Evolutionary conservation across 768 basidiomycete genomes (phyloP).

Genomic region (Pleurotus djamor): DNA sequence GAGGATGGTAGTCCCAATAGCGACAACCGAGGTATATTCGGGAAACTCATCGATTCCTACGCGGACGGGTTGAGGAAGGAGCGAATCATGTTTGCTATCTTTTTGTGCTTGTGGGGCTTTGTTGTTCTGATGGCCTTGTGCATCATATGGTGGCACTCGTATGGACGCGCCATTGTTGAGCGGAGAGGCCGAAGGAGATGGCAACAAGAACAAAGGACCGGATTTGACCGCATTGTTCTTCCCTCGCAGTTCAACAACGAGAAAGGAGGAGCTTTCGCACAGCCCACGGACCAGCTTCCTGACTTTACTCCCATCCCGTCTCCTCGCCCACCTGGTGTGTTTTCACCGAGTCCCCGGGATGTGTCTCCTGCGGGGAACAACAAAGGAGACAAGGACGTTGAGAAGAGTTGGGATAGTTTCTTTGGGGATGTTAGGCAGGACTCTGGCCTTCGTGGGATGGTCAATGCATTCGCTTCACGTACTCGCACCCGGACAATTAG

Average conservation of each 20-base stretch:
- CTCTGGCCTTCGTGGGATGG: conserved; percentile 8
- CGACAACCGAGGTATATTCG: conserved; percentile 62
- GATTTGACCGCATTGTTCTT: conserved; percentile 40
- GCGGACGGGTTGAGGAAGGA: conserved; percentile 73
- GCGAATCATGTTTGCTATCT: conserved; percentile 78
- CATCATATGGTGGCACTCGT: conserved; percentile 74
- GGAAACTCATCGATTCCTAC: conserved; percentile 72
- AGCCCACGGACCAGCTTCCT: conserved; percentile 24
- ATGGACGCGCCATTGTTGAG: conserved; percentile 46
- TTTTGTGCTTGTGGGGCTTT: conserved; percentile 80
- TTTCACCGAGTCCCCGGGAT: conserved; percentile 14
- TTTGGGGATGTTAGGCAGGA: conserved; percentile 20
- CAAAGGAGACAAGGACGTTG: conserved; percentile 17
- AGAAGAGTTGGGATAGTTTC: conserved; percentile 46
- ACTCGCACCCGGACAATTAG: conserved; percentile 18
- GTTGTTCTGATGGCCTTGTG: conserved; percentile 79
- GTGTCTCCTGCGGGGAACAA: conserved; percentile 12
- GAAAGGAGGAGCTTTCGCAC: conserved; percentile 16
- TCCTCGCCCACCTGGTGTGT: conserved; percentile 22
- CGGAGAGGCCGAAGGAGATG: conserved; percentile 46
- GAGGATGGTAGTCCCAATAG: conserved; percentile 27
- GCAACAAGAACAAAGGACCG: conserved; percentile 48
- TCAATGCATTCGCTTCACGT: conserved; percentile 19
- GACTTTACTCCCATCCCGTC: conserved; percentile 53
- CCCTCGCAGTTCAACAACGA: conserved; percentile 25